Base-by-base conservation (phyloP, 495 filamentous ascomycete species). In the Xylaria sp. region DNA sequence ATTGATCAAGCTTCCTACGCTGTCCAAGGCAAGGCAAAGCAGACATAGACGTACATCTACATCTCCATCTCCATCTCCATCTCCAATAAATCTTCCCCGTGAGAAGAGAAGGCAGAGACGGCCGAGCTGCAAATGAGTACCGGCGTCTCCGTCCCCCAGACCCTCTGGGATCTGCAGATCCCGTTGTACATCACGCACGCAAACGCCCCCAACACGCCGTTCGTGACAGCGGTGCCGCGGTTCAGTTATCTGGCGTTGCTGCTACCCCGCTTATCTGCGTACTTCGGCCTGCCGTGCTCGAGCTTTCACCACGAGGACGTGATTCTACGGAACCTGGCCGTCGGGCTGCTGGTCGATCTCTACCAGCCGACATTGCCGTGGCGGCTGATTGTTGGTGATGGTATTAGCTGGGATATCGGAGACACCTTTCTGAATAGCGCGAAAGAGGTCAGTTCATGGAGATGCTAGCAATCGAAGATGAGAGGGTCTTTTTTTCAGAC, bases 371-470 rank as follows among this genome's bases (percentile, higher is more conserved):
- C 72, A 24, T 79, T 95, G 29, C 94, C 96, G 3, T 99, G 96
- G 96, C 85, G 84, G 21, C 80, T 99, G 61, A 85, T 83, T 2
- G 87, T 95, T 8, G 74, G 79, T 19, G 85, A 85, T 67, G 86
- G 84, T 58, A 74, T 76, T 61, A 87, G 94, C 73, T 92, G 90
- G 72, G 90, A 97, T 71, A 97, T 88, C 21, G 89, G 92, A 68
- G 96, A 98, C 78, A 91, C 94, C 0, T 98, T 94, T 78, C 93
- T 97, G 72, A 97, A 99, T 75, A 92, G 89, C 72, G 93, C 97
- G 70, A 99, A 98, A 80, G 95, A 97, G 82, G 88, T 87, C 76
- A 75, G 73, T 75, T 14, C 17, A 43, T 15, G 14, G 2, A 26
- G n/a, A 6, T 55, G 2, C 17, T 0, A 12, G 31, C 15, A 5